These are phyloP conservation scores for Xylogone sp. DNA, from an alignment of 2,329 filamentous ascomycete species.

Conservation along the genomic window DNA sequence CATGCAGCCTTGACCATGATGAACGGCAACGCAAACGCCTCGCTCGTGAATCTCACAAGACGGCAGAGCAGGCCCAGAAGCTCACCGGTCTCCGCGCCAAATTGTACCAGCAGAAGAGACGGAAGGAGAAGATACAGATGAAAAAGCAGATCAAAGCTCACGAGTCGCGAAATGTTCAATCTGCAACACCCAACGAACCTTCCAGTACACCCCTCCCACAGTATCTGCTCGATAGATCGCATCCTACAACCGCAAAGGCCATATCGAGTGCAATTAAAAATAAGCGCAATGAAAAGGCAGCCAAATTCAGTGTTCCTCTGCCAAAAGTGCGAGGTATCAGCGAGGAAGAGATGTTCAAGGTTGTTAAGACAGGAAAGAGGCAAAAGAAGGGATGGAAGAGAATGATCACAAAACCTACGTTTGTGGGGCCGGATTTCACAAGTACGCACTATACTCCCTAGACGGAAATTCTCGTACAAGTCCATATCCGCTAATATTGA, in stretches of 20 bases:
- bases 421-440: conserved; percentile 86
- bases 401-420: conserved; percentile 69
- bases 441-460: too few species aligned
- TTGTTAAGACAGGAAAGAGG: conserved; percentile 95
- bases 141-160: conserved; percentile 90
- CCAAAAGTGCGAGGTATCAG: conserved; percentile 92
- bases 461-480: too few species aligned
- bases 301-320: conserved; percentile 86
- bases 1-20: conserved; percentile 63
- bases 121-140: conserved; percentile 98
- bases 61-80: conserved; percentile 87
- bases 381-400: conserved; percentile 51
- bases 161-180: conserved; percentile 95
- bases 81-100: conserved; percentile 89
- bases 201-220: conserved; percentile 79
- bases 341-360: conserved; percentile 98
- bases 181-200: conserved; percentile 71
- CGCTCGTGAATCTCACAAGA: conserved; percentile 86
- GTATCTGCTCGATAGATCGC: conserved; percentile 81
- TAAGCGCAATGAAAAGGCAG: conserved; percentile 89
- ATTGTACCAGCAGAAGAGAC: conserved; percentile 86
- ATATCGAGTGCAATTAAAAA: conserved; percentile 72
- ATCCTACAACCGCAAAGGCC: conserved; percentile 60
- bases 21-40: conserved; percentile 83
- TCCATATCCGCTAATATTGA: too few species aligned